phyloP scores from a whole-genome alignment of 331 rosid species.

The Telfairia occidentalis region DNA sequence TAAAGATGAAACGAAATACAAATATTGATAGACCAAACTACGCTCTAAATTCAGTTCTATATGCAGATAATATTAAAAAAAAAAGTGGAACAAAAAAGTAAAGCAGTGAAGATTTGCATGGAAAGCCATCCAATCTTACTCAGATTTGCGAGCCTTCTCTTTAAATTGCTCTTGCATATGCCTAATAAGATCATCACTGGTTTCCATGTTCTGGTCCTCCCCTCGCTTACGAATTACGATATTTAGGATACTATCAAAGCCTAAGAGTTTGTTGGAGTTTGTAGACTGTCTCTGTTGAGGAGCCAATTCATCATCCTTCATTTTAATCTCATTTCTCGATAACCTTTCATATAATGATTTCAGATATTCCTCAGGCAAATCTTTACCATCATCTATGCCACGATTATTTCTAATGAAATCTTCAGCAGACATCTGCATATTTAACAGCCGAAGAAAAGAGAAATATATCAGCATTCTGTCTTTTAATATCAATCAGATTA shows the following conservation, averaged over 20 bases:
- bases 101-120: neutral
- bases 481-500: slow-evolving; percentile 8
- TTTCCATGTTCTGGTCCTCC: slow-evolving; percentile 67
- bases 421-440: slow-evolving; percentile 91
- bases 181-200: slow-evolving; percentile 88
- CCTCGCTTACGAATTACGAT: slow-evolving; percentile 70
- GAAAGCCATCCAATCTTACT: slow-evolving; percentile 46
- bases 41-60: neutral
- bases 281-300: slow-evolving; percentile 64
- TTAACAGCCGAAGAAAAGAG: slow-evolving; percentile 7
- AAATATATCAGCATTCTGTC: slow-evolving; percentile 9
- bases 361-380: slow-evolving; percentile 79
- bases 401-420: slow-evolving; percentile 96
- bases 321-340: slow-evolving; percentile 89
- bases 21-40: neutral
- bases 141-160: slow-evolving; percentile 95
- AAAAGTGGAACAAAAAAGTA: neutral
- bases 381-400: slow-evolving; percentile 98
- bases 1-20: neutral
- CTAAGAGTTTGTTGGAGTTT: slow-evolving; percentile 68
- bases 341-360: slow-evolving; percentile 79
- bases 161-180: slow-evolving; percentile 97
- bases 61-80: neutral
- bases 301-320: slow-evolving; percentile 78
- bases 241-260: slow-evolving; percentile 85